A percentile compares a stretch with the other conserved stretches of the same genome.
Conservation (phyloP, 495 filamentous ascomycete genomes). For the Talaromyces borbonicus region DNA sequence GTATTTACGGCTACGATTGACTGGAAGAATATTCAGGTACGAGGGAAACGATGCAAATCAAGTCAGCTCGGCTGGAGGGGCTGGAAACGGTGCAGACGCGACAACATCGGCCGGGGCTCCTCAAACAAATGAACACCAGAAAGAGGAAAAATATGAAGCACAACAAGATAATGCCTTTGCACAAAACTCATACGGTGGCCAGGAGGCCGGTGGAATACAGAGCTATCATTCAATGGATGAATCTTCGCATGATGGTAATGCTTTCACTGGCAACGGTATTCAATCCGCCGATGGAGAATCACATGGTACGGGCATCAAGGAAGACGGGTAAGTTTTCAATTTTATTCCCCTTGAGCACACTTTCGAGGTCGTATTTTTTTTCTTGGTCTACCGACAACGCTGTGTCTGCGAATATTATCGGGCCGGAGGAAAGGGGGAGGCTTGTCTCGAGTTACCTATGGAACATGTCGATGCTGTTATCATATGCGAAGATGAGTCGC, state of each 20-base stretch:
- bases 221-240: conserved; percentile 29
- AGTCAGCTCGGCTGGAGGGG: conserved; percentile 24
- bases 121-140: conserved; percentile 17
- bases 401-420: neutral
- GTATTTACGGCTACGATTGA: conserved; percentile 7
- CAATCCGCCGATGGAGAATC: conserved; percentile 18
- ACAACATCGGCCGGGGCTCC: conserved; percentile 13
- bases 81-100: conserved; percentile 21
- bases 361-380: conserved; percentile 18
- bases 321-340: conserved; percentile 95
- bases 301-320: conserved; percentile 70
- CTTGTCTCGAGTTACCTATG: neutral
- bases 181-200: conserved; percentile 23
- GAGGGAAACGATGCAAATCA: conserved; percentile 66
- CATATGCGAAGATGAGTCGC: neutral
- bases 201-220: conserved; percentile 25
- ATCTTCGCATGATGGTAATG: conserved; percentile 9
- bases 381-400: conserved; percentile 17
- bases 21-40: conserved; percentile 53
- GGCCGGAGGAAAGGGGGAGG: neutral
- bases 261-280: neutral
- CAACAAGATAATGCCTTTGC: conserved; percentile 33
- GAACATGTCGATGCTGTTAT: neutral
- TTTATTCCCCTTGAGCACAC: conserved; percentile 11
- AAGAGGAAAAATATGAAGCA: conserved; percentile 16